Evolutionary conservation across 306 rosid species (phyloP), one percentile per base, ranked within the genome.

Genomic region (Pterocarpus macrocarpus): DNA sequence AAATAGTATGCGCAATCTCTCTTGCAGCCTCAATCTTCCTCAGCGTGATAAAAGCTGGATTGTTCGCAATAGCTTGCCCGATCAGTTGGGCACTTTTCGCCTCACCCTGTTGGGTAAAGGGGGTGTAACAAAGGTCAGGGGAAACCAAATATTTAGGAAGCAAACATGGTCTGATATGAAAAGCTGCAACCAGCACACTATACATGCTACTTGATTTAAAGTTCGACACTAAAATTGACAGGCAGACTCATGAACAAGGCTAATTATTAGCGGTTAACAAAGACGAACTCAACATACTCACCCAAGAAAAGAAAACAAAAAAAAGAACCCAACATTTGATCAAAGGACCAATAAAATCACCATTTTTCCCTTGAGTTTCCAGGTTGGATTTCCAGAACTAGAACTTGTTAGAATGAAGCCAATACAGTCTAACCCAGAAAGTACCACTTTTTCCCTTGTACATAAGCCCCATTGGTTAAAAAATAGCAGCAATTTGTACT

Each of bases 21-120:
- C 99, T 89, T 1, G 94, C 91, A 13, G 97, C 97, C 88, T 95
- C 99, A 39, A 95, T 95, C 90, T 90, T 95, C 91, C 97, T 89
- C 64, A 89, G 86, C 16, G 94, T 88, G 85, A 90, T 83, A 65
- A 93, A 93, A 8, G 97, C 94, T 17, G 94, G 88, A 69, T 95
- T 93, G 74, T 89, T 87, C 73, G 98, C 86, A 49, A 92, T 92
- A 22, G 98, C 94, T 86, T 91, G 82, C 44, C 97, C 97, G 11
- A 95, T 92, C 82, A 93, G 87, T 82, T 88, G 83, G 32, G 91
- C 98, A 88, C 96, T 91, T 57, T 79, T 87, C 32, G 99, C 99
- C 76, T 95, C 98, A 22, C 97, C 97, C 97, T 91, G 85, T 68
- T 66, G 13, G 77, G 70, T 66, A 62, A 50, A 58, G 41, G 55